Percentiles rank a stretch among this genome's conserved stretches.
Evolutionary conservation across 139 green algal species (phyloP).

Genomic region (Auxenochlorella pyrenoidosa): DNA sequence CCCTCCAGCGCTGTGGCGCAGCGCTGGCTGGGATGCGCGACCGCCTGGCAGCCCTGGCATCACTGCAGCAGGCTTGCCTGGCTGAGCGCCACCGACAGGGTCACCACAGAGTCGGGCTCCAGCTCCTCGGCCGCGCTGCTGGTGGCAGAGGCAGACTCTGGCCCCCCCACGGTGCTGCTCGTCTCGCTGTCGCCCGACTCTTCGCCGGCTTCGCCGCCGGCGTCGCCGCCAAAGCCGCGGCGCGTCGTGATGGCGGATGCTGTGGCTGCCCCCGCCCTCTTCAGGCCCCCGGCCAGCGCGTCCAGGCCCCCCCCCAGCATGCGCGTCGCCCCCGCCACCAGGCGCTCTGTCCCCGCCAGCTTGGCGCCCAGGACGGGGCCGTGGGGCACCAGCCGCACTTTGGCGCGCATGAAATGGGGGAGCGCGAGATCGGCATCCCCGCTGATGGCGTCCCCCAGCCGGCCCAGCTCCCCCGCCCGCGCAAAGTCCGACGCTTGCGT

Average conservation of each 20-base stretch:
- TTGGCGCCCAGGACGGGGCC: no score
- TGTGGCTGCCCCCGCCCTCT: no score
- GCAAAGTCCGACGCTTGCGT: background rate
- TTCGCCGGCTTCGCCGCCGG: background rate
- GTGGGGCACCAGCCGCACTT: background rate
- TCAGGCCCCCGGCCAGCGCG: background rate
- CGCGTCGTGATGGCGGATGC: no score
- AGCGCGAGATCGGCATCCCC: background rate
- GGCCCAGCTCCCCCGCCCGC: background rate
- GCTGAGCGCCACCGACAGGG: background rate
- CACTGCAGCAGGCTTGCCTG: background rate
- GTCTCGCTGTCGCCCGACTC: background rate
- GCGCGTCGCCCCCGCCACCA: background rate
- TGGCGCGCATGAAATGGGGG: background rate
- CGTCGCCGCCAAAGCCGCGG: no score
- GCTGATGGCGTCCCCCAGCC: background rate
- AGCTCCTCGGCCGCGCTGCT: background rate
- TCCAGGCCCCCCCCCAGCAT: background rate
- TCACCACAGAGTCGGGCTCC: background rate
- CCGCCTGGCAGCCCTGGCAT: background rate
- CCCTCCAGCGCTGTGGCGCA: background rate
- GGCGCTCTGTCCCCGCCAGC: no score
- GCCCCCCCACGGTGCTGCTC: no score
- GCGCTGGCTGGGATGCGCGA: background rate
- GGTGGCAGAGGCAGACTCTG: background rate